Evolutionary conservation across 768 basidiomycete species (phyloP).

Genomic region (Glaciozyma antarctica): DNA sequence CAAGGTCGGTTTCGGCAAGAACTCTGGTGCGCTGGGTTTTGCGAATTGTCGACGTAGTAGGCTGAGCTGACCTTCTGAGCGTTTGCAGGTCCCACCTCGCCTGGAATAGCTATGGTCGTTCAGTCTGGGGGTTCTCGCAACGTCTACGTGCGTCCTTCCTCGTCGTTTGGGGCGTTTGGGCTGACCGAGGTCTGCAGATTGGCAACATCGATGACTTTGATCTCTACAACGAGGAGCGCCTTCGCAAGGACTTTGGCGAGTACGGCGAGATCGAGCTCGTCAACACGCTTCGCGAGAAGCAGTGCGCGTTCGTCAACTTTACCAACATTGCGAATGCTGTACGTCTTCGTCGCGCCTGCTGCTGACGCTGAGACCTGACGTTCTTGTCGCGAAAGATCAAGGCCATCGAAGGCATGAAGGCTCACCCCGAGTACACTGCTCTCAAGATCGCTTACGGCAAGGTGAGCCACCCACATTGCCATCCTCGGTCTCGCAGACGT

Average conservation of each 20-base stretch:
- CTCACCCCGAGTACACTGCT: constrained; percentile 77
- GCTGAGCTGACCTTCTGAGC: neutral
- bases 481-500: neutral
- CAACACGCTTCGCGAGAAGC: constrained; percentile 47
- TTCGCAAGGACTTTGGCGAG: constrained; percentile 87
- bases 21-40: neutral
- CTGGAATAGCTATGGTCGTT: constrained; percentile 75
- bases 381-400: constrained; percentile 51
- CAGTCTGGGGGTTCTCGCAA: constrained; percentile 90
- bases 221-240: constrained; percentile 73
- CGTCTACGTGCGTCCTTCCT: constrained; percentile 51
- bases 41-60: too few species aligned
- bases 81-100: constrained; percentile 76
- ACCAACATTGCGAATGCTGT: constrained; percentile 81
- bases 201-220: constrained; percentile 79
- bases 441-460: constrained; percentile 68
- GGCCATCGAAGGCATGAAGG: constrained; percentile 93
- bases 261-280: constrained; percentile 87
- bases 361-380: neutral
- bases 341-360: neutral
- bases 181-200: constrained; percentile 15
- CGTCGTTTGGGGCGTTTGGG: too few species aligned
- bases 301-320: constrained; percentile 92
- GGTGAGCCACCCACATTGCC: neutral
- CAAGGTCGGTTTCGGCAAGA: constrained; percentile 74